A percentile compares a stretch with the other conserved stretches of the same genome.
Conservation (phyloP, 2,329 filamentous ascomycete species). For the Ophiocordyceps camponoti-leonardi region DNA sequence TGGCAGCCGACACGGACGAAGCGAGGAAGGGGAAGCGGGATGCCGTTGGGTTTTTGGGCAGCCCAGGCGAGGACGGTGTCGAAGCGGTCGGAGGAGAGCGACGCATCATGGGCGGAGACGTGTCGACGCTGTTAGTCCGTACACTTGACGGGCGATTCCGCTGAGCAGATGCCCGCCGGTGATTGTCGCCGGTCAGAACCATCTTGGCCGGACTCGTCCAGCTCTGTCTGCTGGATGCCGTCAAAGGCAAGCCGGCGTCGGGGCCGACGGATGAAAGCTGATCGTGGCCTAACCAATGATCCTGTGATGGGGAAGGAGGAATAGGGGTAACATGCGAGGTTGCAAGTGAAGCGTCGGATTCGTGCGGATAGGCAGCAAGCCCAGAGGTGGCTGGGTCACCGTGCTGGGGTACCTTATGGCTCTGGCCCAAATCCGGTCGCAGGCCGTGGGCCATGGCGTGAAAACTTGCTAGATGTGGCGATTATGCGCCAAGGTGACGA, state of each 20-base stretch:
- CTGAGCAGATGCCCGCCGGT: background rate
- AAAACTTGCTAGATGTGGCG: background rate
- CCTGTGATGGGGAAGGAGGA: background rate
- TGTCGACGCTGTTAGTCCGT: background rate
- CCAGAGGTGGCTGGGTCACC: background rate
- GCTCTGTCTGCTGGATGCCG: background rate
- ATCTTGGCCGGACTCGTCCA: background rate
- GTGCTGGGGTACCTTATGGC: background rate
- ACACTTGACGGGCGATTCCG: background rate
- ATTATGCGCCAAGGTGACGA: background rate
- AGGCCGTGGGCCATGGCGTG: background rate
- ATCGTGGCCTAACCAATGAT: background rate
- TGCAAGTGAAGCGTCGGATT: background rate
- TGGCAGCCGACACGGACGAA: slow-evolving; percentile 25
- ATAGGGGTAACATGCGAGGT: background rate
- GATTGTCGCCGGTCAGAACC: background rate
- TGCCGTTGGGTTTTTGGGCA: slow-evolving; percentile 4
- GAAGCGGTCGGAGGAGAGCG: background rate
- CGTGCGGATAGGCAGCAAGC: background rate
- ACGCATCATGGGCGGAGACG: background rate
- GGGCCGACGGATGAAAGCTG: background rate
- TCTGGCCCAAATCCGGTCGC: background rate
- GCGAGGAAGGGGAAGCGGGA: slow-evolving; percentile 28
- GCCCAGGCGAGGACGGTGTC: background rate
- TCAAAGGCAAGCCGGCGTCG: background rate